Base-by-base conservation (phyloP, 73 alveolate genomes). In the Paramecium sexaurelia region DNA sequence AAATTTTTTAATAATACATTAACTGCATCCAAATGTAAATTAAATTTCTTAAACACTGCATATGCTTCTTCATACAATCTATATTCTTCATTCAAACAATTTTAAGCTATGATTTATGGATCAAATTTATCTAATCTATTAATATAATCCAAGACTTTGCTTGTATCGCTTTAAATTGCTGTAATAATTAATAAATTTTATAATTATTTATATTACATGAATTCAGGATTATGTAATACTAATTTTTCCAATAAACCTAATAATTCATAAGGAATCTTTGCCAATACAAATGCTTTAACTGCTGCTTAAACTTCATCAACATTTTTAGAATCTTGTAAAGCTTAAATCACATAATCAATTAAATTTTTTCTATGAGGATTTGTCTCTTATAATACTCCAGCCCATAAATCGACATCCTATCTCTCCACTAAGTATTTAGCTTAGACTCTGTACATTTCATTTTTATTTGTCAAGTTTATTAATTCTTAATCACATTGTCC, bases 401-500 rank as follows among this genome's bases (percentile, higher is more conserved):
- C 98, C 99, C 99, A 99, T 71, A 99, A 97, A 61, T 97, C 99
- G 88, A 96, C 97, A 92, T 96, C 94, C 92, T 98, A 97, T 37
- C 99, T 94, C 95, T 98, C 99, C 55, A 99, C 99, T 61, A 99
- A 95, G 93, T 98, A 99, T 95, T 98, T 97, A 66, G 95, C 99
- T 96, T 99, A 99, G 83, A 98, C 97, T 92, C 99, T 95, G 98
- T 95, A 99, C 97, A 99, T 96, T 75, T 97, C 99, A 93, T 99
- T 97, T 89, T 97, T 97, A 97, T 99, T 99, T 84, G 99, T 98
- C 61, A 99, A 96, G 75, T 95, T 98, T 55, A 99, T 98, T 61
- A 99, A 97, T 95, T 98, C 99, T 75, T 97, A 98, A 94, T 99
- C 99, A 93, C 99, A 99, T 93, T 97, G 84, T 55, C 99, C 99